These are phyloP conservation scores for Botrytis squamosa DNA, from an alignment of 2,329 filamentous ascomycete genomes.

Conservation along the genomic window DNA sequence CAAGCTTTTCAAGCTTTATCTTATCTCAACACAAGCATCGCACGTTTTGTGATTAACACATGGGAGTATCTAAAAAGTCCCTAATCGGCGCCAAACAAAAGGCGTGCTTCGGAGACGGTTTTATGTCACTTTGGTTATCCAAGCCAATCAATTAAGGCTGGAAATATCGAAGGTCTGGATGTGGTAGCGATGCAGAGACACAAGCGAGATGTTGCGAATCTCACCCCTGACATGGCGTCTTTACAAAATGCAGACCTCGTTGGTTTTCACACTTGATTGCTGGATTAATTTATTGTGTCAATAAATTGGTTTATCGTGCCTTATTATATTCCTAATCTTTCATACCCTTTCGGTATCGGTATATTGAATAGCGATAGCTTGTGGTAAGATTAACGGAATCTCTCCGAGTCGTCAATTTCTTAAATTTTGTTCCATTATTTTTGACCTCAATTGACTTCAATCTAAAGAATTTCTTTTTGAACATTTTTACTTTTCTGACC, in stretches of 20 bases:
- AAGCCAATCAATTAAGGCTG: not conserved
- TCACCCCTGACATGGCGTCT: conserved; percentile 19
- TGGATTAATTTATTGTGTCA: conserved; percentile 18
- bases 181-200: not conserved
- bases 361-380: conserved; percentile 6
- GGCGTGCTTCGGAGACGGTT: conserved; percentile 12
- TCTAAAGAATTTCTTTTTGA: not conserved
- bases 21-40: conserved; percentile 5
- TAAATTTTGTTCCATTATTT: not conserved
- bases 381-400: conserved; percentile 9
- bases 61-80: not conserved
- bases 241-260: conserved; percentile 3
- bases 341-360: not conserved
- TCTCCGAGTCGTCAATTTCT: conserved; percentile 8
- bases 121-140: conserved; percentile 8
- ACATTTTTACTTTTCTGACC: not conserved
- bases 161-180: conserved; percentile 1
- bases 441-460: not conserved
- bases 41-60: not conserved
- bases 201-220: conserved; percentile 22
- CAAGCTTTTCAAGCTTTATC: conserved; percentile 11
- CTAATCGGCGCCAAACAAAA: not conserved
- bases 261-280: conserved; percentile 7
- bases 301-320: not conserved
- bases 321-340: not conserved